phyloP scores from a whole-genome alignment of 2,329 filamentous ascomycete genomes.

The Penicillium sp. region DNA sequence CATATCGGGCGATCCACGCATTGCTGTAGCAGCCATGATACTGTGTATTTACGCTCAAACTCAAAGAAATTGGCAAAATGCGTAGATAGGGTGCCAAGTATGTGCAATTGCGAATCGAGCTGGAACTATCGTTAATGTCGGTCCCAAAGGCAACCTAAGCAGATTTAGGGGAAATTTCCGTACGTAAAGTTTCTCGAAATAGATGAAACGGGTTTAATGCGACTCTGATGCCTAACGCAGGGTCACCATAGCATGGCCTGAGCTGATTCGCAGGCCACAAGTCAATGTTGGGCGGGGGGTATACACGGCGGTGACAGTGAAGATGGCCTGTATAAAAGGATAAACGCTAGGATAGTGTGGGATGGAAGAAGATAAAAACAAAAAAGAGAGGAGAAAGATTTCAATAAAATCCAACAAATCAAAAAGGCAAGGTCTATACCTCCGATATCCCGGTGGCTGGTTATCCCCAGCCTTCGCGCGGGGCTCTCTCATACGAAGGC shows the following conservation, averaged over 20 bases:
- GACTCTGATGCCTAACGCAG: constrained; percentile 17
- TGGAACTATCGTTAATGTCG: constrained; percentile 14
- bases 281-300: constrained; percentile 1
- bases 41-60: not conserved
- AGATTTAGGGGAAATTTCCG: not conserved
- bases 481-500: constrained; percentile 9
- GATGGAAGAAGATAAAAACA: constrained; percentile 3
- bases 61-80: not conserved
- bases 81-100: not conserved
- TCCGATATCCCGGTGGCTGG: constrained; percentile 31
- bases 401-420: not conserved
- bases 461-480: constrained; percentile 29
- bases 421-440: constrained; percentile 15
- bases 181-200: not conserved
- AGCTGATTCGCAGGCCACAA: constrained; percentile 3
- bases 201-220: not conserved
- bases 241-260: constrained; percentile 17
- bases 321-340: not conserved
- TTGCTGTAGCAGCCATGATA: constrained; percentile 17
- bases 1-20: constrained; percentile 19
- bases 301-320: constrained; percentile 3
- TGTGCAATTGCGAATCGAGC: constrained; percentile 8
- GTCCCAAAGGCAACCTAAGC: constrained; percentile 4
- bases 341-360: not conserved
- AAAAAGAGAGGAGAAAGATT: not conserved